Evolutionary conservation across 116 monocot species (phyloP), one percentile per base, ranked within the genome.

Genomic region (Phalaenopsis hybrid): DNA sequence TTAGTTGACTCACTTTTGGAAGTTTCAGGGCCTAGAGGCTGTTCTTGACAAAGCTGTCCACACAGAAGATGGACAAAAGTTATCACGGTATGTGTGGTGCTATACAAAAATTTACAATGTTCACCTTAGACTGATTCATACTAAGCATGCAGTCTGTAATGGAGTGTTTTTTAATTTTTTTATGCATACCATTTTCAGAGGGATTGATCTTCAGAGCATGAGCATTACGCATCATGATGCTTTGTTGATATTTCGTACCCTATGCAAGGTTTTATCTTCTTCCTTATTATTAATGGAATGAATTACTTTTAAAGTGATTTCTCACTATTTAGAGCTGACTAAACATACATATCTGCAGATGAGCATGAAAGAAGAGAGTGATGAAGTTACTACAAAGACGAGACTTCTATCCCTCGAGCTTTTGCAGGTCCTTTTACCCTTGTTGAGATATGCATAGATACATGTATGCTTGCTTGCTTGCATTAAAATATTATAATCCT

Each of bases 361-460:
- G 99, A 85, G 93, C 50, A 93, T 95, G 95, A 99, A 95, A 81
- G 99, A 95, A 87, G 99, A 99, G 80, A 92, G 76, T 68, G 93
- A 95, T 79, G 99, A 95, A 57, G 89, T 95, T 65, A 94, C 99
- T 51, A 87, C 86, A 63, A 99, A 94, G 90, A 91, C 92, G 10
- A 90, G 99, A 81, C 89, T 95, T 83, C 81, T 99, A 75, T 99
- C 99, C 82, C 99, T 99, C 79, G 99, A 99, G 84, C 94, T 99
- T 79, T 83, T 99, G 70, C 99, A 95, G 95, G 99, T 99, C 43
- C 49, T 77, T 28, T 48, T 46, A 44, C 75, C 6, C 6, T 46
- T 75, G 20, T 45, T 75, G 34, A 75, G 44, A 6, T 45, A 9
- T 75, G 4, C 11, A 49, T 49, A 9, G 11, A 9, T 49, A 49